phyloP scores from a whole-genome alignment of 148 eudicot species.

The Silene uniflora region DNA sequence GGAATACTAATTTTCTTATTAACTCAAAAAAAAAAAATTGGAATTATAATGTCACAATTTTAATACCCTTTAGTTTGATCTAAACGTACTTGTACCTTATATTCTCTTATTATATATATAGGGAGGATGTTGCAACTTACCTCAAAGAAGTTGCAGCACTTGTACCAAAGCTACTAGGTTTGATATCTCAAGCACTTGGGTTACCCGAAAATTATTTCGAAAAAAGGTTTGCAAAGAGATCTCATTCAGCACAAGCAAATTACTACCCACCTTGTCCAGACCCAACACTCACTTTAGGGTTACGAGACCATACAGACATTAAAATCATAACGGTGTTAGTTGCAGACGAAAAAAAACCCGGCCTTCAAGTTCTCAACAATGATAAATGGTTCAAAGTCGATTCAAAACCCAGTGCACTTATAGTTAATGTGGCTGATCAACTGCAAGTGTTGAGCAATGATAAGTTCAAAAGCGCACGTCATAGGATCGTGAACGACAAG shows the following conservation, averaged over 20 bases:
- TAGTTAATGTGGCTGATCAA: slow-evolving; percentile 15
- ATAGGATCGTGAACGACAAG: neutral
- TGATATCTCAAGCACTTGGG: slow-evolving; percentile 33
- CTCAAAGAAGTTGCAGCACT: slow-evolving; percentile 13
- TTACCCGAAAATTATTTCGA: slow-evolving; percentile 22
- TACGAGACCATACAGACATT: slow-evolving; percentile 25
- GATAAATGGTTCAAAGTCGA: slow-evolving; percentile 7
- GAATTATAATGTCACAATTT: too few relatives aligned
- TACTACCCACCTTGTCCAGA: slow-evolving; percentile 39
- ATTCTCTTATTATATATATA: neutral
- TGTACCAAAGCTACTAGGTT: slow-evolving; percentile 12
- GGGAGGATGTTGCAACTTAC: slow-evolving; percentile 16
- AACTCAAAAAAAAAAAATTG: too few relatives aligned
- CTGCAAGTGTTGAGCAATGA: slow-evolving; percentile 12
- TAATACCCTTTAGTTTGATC: too few relatives aligned
- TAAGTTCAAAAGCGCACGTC: slow-evolving; percentile 5
- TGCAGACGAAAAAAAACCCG: neutral
- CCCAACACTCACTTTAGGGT: slow-evolving; percentile 26
- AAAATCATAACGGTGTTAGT: neutral
- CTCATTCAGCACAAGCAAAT: slow-evolving; percentile 29
- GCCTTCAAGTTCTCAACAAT: slow-evolving; percentile 15
- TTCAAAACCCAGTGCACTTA: neutral
- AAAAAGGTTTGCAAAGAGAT: slow-evolving; percentile 9
- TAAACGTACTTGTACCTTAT: too few relatives aligned
- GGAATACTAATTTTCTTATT: too few relatives aligned